Evolutionary conservation across 768 basidiomycete species (phyloP), one percentile per base, ranked within the genome.

Genomic region (Lactarius indigo): DNA sequence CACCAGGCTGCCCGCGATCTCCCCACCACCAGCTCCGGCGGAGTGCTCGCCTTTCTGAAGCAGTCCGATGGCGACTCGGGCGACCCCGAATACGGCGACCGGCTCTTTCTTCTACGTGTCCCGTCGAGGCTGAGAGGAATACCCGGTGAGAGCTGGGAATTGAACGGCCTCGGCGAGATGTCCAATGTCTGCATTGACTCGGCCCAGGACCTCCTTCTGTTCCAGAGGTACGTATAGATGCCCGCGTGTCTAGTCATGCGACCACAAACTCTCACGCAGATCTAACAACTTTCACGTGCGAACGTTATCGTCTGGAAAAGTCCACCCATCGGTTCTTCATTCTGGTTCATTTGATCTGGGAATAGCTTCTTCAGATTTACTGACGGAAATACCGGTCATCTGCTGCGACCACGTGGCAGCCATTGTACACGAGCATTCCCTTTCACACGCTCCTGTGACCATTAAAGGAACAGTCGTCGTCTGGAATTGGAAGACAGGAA

Each of bases 401-500:
- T 67, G 61, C 33, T 55, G 62, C 28, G 26, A 59, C 5, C 47
- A 67, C 31, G 31, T 67, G 31, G 62, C 62, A 6, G 57, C 62
- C 3, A 23, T 67, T 23, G 57, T 67, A n/a, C 50, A 55, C 5
- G 50, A 67, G 10, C 61, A 54, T 9, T n/a, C 31, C 30, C 28
- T 10, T 55, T 41, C 39, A 15, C 47, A 66, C 5, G 13, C 39
- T 3, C 12, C 57, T 47, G 23, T 44, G 3, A 17, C 28, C 6
- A 42, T 35, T 23, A 64, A 64, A 37, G 62, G 57, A 20, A 59
- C 50, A 0, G 39, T 59, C 26, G 41, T 59, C 18, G 44, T 63
- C 20, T 67, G 62, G 66, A 67, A 67, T 26, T 67, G 66, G 66
- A 64, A 12, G 33, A 59, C 62, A 31, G 66, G 66, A 35, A 56